Conservation (phyloP, 768 basidiomycete species). For the Kwoniella sp. region DNA sequence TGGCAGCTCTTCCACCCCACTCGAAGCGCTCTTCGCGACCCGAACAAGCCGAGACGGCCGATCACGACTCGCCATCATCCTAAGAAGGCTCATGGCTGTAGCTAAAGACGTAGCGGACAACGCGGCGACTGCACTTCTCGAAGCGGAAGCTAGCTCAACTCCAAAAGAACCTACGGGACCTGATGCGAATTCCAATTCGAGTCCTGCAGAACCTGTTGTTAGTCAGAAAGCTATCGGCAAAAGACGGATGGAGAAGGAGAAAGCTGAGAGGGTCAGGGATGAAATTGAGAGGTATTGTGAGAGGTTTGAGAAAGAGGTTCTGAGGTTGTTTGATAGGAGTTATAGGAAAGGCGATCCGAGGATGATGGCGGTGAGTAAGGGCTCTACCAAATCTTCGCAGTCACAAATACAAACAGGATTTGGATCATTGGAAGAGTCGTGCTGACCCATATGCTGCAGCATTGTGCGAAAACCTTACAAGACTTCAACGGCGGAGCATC, state of each 20-base stretch:
- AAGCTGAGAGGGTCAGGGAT: conserved; percentile 74
- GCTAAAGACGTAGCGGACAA: conserved; percentile 83
- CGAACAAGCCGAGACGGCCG: conserved; percentile 76
- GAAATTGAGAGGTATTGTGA: conserved; percentile 96
- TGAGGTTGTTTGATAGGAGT: conserved; percentile 89
- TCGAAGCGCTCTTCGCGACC: conserved; percentile 64
- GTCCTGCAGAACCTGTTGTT: conserved; percentile 8
- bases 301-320: conserved; percentile 97
- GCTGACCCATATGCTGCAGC: conserved; percentile 60
- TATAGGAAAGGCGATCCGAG: conserved; percentile 97
- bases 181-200: neutral
- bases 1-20: conserved; percentile 69
- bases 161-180: conserved; percentile 21
- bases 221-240: conserved; percentile 67
- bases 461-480: conserved; percentile 91
- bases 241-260: conserved; percentile 69
- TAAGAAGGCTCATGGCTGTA: conserved; percentile 79
- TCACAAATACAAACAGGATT: too few species aligned
- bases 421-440: too few species aligned
- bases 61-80: conserved; percentile 80
- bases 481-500: conserved; percentile 98
- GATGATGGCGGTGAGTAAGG: conserved; percentile 95
- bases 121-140: conserved; percentile 35
- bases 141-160: conserved; percentile 35
- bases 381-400: too few species aligned